These are phyloP conservation scores for Claviceps fusiformis DNA, from an alignment of 2,329 filamentous ascomycete genomes.

Conservation along the genomic window DNA sequence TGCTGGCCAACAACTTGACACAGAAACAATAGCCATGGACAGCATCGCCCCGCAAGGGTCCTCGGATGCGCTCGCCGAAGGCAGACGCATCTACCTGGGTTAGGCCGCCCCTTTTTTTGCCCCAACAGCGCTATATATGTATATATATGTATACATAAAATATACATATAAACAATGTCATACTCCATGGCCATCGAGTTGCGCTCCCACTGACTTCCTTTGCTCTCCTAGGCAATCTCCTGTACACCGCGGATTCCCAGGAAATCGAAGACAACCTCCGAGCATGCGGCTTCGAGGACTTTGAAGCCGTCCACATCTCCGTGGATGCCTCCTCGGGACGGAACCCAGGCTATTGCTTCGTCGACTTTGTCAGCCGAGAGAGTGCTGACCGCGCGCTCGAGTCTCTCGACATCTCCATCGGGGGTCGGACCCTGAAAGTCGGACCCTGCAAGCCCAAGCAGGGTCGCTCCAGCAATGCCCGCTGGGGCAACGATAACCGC, in stretches of 20 bases:
- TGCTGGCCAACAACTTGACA: background rate
- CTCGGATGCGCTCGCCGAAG: constrained; percentile 14
- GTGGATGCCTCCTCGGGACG: constrained; percentile 53
- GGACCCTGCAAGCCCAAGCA: constrained; percentile 49
- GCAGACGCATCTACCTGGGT: constrained; percentile 45
- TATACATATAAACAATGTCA: too few species aligned
- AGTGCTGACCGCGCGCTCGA: constrained; percentile 39
- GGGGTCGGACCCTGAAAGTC: constrained; percentile 47
- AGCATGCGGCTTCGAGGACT: constrained; percentile 23
- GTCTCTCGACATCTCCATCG: constrained; percentile 39
- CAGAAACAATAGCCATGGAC: background rate
- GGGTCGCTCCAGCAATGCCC: constrained; percentile 6
- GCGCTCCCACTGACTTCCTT: background rate
- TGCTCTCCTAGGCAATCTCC: constrained; percentile 35
- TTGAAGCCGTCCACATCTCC: constrained; percentile 51
- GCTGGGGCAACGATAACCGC: constrained; percentile 1
- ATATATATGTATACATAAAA: too few species aligned
- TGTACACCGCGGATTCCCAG: constrained; percentile 34
- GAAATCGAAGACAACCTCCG: constrained; percentile 49
- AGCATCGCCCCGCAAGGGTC: background rate
- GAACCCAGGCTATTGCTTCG: constrained; percentile 57
- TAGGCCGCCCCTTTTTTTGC: background rate
- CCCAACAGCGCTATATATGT: background rate
- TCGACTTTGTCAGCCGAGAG: constrained; percentile 47
- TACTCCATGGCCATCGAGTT: too few species aligned